Conservation (phyloP, 352 stramenopile genomes). For the Phytophthora multivora region DNA sequence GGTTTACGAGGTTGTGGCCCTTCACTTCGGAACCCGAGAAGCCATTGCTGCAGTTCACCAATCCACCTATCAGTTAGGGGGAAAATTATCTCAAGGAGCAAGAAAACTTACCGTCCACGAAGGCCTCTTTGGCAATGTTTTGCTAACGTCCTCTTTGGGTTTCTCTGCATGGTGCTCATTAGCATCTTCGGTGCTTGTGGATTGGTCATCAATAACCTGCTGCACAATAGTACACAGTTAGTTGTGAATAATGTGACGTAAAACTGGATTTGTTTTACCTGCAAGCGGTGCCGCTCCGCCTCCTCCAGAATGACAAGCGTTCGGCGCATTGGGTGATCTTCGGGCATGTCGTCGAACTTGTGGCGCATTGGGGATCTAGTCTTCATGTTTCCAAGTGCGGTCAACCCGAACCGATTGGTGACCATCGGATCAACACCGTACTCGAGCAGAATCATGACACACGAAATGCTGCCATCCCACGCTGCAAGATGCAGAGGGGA, state of each 20-base stretch:
- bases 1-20: background rate
- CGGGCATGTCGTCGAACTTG: slow-evolving; percentile 65
- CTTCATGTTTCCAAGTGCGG: slow-evolving; percentile 61
- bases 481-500: slow-evolving; percentile 71
- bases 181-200: slow-evolving; percentile 12
- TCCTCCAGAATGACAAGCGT: slow-evolving; percentile 57
- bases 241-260: no score
- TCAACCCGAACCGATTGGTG: slow-evolving; percentile 56
- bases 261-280: slow-evolving; percentile 25
- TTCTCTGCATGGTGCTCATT: slow-evolving; percentile 4
- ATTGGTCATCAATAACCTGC: slow-evolving; percentile 25
- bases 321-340: slow-evolving; percentile 54
- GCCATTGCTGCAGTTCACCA: slow-evolving; percentile 30
- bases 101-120: slow-evolving; percentile 32
- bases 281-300: slow-evolving; percentile 22
- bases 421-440: slow-evolving; percentile 58
- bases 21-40: slow-evolving; percentile 27
- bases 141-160: slow-evolving; percentile 5
- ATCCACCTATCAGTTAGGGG: no score
- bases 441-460: slow-evolving; percentile 67
- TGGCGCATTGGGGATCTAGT: slow-evolving; percentile 64
- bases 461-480: slow-evolving; percentile 66
- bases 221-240: background rate
- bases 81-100: background rate
- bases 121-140: slow-evolving; percentile 5